Conservation (phyloP, 768 basidiomycete species). For the Zangia roseola region DNA sequence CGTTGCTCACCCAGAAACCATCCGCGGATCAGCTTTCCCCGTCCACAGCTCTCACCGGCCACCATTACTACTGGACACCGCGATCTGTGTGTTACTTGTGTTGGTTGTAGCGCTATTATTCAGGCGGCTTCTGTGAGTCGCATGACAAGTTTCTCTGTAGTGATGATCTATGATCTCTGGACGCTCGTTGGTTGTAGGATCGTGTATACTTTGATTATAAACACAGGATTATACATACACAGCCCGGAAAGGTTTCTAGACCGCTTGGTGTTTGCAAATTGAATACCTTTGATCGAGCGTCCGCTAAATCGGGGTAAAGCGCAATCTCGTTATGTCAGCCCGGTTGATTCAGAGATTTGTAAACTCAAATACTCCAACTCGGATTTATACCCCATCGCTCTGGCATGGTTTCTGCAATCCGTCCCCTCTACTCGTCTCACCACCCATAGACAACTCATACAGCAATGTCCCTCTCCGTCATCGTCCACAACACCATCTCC, state of each 20-base stretch:
- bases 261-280: conserved; percentile 16
- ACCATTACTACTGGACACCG: conserved; percentile 68
- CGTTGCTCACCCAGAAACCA: conserved; percentile 9
- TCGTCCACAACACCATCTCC: conserved; percentile 15
- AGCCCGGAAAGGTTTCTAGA: conserved; percentile 21
- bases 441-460: no score
- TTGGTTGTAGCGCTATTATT: conserved; percentile 67
- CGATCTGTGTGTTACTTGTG: conserved; percentile 70
- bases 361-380: conserved; percentile 10
- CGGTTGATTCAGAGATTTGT: conserved; percentile 24
- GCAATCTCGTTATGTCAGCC: conserved; percentile 27
- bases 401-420: conserved; percentile 2
- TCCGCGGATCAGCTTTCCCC: conserved; percentile 17
- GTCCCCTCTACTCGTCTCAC: not conserved
- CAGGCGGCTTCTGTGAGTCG: conserved; percentile 48
- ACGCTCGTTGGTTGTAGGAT: conserved; percentile 12
- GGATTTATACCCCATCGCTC: conserved; percentile 19
- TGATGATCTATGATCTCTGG: conserved; percentile 22
- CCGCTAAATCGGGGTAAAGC: conserved; percentile 14
- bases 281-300: conserved; percentile 22
- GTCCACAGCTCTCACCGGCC: conserved; percentile 36
- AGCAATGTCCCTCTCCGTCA: conserved; percentile 15
- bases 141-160: conserved; percentile 12
- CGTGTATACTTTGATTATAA: conserved; percentile 16
- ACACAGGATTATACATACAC: conserved; percentile 14